A percentile compares a stretch with the other conserved stretches of the same genome.
phyloP scores from a whole-genome alignment of 441 rosid genomes.

The Erodium texanum region DNA sequence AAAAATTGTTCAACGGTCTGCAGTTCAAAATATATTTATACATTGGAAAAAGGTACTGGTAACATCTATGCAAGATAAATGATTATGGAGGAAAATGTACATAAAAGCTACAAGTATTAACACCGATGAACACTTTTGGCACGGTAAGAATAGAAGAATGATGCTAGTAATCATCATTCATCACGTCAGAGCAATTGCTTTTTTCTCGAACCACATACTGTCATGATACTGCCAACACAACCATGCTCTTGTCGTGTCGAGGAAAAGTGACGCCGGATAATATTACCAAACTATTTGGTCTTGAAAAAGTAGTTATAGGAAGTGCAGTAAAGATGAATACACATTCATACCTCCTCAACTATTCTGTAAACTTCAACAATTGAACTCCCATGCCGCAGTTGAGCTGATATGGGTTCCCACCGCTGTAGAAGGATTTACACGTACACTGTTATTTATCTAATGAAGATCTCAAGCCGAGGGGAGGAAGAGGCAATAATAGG shows the following conservation, averaged over 20 bases:
- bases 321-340: neutral
- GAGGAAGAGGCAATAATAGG: constrained; percentile 1
- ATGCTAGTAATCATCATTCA: constrained; percentile 2
- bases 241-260: neutral
- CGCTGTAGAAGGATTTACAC: constrained; percentile 35
- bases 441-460: neutral
- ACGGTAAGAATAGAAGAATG: neutral
- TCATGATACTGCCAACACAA: neutral
- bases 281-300: neutral
- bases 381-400: constrained; percentile 91
- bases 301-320: neutral
- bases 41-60: constrained; percentile 14
- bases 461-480: constrained; percentile 3
- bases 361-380: constrained; percentile 94
- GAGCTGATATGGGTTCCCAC: constrained; percentile 96
- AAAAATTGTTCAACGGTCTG: constrained; percentile 99
- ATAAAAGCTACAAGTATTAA: constrained; percentile 6
- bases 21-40: constrained; percentile 23
- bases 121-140: neutral
- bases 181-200: neutral
- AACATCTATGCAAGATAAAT: constrained; percentile 5
- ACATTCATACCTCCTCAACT: constrained; percentile 74
- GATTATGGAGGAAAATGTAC: neutral
- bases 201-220: neutral
- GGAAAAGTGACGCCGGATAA: neutral